Base-by-base conservation (phyloP, 495 filamentous ascomycete genomes). In the Alectoria sarmentosa region DNA sequence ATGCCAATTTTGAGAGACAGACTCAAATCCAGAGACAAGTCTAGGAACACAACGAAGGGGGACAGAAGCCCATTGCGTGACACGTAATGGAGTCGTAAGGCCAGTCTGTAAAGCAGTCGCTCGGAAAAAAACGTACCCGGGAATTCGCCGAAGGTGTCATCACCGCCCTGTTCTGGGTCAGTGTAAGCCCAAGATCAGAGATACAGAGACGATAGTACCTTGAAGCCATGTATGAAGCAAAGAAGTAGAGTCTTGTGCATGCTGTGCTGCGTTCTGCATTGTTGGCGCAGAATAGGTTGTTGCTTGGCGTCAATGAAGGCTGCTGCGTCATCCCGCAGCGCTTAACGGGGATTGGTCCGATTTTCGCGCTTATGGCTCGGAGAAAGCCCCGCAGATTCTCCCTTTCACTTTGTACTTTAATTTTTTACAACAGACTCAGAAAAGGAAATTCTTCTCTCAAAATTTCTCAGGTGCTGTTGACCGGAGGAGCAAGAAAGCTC, bases 151-250 rank as follows among this genome's bases (percentile, higher is more conserved):
- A 98, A 98, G 61, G 94, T 98, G 69, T 90, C 82, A 70, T 96
- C 91, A 70, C 83, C 88, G 67, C 93, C 94, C 91, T 96, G 69
- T 34, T 39, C 9, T 38, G 68, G 68, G 65, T 65, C 60, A 65
- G 52, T 42, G 60, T 64, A 68, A 55, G 38, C 59, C 64, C 34
- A 26, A 42, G 17, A 49, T 5, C 34, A 46, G 9, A 44, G 32
- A 11, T 60, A 34, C 26, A 7, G 15, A 4, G 17, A 10, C 4
- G 34, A 19, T 60, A 54, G 58, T 75, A 93, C 91, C 86, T 98
- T 96, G 83, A 98, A 98, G 60, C 94, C 94, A 75, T 98, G 94
- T 59, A 98, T 92, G 76, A 96, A 98, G 72, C 89, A 90, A 60
- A 98, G 77, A 15, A 98, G 77, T 38, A 98, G 78, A 67, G 90